Conservation (phyloP, 2,329 filamentous ascomycete species). For the Trichothecium sympodiale region DNA sequence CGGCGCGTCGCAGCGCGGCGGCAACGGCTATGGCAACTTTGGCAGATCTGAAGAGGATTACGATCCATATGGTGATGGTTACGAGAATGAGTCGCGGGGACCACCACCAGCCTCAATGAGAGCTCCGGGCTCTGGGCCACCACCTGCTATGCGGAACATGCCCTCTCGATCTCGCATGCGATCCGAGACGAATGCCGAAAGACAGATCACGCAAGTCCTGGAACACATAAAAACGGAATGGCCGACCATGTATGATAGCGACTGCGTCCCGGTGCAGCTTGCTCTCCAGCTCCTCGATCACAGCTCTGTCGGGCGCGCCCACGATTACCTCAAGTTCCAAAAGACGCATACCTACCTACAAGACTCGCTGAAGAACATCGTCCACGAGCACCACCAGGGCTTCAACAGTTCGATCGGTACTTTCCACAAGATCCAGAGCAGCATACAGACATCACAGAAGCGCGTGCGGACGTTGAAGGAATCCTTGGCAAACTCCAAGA, state of each 20-base stretch:
- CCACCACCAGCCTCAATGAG: slow-evolving; percentile 25
- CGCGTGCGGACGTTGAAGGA: slow-evolving; percentile 74
- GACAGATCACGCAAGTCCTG: slow-evolving; percentile 54
- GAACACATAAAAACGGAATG: slow-evolving; percentile 80
- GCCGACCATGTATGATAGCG: slow-evolving; percentile 80
- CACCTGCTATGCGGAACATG: slow-evolving; percentile 17
- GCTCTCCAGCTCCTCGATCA: slow-evolving; percentile 90
- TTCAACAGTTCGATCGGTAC: slow-evolving; percentile 99
- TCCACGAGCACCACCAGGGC: slow-evolving; percentile 97
- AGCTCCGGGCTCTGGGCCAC: slow-evolving; percentile 13
- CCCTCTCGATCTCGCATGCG: slow-evolving; percentile 24
- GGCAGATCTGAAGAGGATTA: slow-evolving; percentile 31
- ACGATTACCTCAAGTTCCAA: slow-evolving; percentile 77
- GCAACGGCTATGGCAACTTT: slow-evolving; percentile 21
- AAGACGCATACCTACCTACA: slow-evolving; percentile 82
- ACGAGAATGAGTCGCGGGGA: slow-evolving; percentile 22
- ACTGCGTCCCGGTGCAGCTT: slow-evolving; percentile 87
- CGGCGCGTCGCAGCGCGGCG: slow-evolving; percentile 27
- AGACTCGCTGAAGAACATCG: slow-evolving; percentile 82
- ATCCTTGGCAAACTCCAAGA: slow-evolving; percentile 70
- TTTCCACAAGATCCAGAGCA: slow-evolving; percentile 95
- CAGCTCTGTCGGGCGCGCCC: slow-evolving; percentile 84
- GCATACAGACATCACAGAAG: slow-evolving; percentile 79
- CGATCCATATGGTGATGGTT: slow-evolving; percentile 35
- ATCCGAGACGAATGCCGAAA: slow-evolving; percentile 37